These are phyloP conservation scores for Didymella lethalis DNA, from an alignment of 2,329 filamentous ascomycete genomes.

Conservation along the genomic window DNA sequence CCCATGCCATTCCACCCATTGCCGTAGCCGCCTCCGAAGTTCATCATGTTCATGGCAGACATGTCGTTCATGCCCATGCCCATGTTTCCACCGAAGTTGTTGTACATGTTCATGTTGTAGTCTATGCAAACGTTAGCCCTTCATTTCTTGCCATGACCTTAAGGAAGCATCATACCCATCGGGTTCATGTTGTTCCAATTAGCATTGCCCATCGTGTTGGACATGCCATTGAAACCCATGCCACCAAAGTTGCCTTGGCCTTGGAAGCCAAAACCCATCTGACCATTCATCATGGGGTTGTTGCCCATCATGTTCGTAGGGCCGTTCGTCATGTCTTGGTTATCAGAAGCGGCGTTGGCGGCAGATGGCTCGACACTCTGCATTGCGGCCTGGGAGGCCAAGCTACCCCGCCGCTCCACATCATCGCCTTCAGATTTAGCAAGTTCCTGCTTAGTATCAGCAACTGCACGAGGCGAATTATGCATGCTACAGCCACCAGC, in stretches of 20 bases:
- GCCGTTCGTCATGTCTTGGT: constrained; percentile 29
- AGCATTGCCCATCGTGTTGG: constrained; percentile 59
- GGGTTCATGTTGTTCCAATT: constrained; percentile 75
- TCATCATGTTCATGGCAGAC: constrained; percentile 71
- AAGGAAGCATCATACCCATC: constrained; percentile 74
- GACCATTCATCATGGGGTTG: constrained; percentile 40
- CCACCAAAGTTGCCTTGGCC: constrained; percentile 60
- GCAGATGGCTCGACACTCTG: constrained; percentile 31
- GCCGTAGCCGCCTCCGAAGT: constrained; percentile 72
- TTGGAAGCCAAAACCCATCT: constrained; percentile 54
- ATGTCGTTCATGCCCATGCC: constrained; percentile 81
- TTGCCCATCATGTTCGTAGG: constrained; percentile 31
- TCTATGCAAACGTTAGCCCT: constrained; percentile 33
- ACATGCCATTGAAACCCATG: constrained; percentile 66
- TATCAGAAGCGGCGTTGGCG: constrained; percentile 27
- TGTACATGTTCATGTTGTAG: constrained; percentile 72
- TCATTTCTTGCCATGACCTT: constrained; percentile 19
- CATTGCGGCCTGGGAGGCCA: constrained; percentile 26
- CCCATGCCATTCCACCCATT: constrained; percentile 69
- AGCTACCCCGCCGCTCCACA: constrained; percentile 29
- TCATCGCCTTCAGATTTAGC: constrained; percentile 21
- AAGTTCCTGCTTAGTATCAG: constrained; percentile 31
- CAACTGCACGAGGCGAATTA: constrained; percentile 19
- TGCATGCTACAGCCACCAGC: constrained; percentile 30
- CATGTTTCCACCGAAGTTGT: constrained; percentile 71